phyloP scores from a whole-genome alignment of 225 moss, liverwort and hornwort genomes.

The Rhytidiadelphus loreus region DNA sequence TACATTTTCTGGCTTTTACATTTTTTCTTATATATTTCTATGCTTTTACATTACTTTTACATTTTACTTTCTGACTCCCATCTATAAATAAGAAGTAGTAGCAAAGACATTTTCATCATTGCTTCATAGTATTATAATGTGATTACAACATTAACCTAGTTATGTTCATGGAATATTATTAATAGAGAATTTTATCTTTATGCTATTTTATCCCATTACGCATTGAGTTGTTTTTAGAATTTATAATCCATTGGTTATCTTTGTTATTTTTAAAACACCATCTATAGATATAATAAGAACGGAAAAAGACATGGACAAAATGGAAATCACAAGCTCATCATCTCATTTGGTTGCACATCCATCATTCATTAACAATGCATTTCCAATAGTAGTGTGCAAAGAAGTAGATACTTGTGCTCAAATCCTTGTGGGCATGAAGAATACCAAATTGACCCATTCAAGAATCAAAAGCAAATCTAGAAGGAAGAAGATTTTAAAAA shows the following conservation, averaged over 20 bases:
- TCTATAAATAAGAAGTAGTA: background rate
- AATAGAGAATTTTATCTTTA: no score
- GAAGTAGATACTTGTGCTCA: background rate
- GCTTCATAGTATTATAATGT: background rate
- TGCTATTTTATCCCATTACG: fast-evolving
- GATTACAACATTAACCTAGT: background rate
- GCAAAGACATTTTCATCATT: background rate
- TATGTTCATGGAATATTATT: background rate
- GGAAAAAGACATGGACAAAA: no score
- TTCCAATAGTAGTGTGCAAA: background rate
- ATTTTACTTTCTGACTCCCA: background rate
- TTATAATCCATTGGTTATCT: background rate
- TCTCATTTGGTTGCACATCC: background rate
- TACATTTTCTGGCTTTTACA: background rate
- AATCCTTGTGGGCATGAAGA: background rate
- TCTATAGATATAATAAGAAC: background rate
- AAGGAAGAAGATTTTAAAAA: background rate
- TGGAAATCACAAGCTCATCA: background rate
- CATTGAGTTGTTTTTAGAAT: background rate
- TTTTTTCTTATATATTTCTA: no score
- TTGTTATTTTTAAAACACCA: background rate
- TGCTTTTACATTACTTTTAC: background rate
- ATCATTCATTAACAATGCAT: background rate
- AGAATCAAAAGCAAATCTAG: background rate
- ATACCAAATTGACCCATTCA: background rate